phyloP scores from a whole-genome alignment of 2,329 filamentous ascomycete genomes.

The Tetracladium maxilliforme region DNA sequence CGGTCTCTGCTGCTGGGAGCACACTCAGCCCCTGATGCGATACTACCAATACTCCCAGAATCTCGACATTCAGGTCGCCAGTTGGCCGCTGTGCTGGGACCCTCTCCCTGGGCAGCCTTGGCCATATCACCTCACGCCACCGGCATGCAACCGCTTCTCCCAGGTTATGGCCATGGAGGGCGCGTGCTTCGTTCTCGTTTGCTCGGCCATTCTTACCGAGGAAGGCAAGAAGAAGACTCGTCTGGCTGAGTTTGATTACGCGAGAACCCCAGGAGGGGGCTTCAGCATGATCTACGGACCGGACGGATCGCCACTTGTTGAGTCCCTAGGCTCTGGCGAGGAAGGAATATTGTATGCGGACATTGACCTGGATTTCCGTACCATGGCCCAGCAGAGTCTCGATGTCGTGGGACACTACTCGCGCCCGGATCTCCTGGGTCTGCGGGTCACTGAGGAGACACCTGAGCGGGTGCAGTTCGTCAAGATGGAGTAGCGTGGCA shows the following conservation, averaged over 20 bases:
- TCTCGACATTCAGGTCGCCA: slow-evolving; percentile 4
- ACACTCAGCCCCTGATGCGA: slow-evolving; percentile 15
- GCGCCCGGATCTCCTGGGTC: slow-evolving; percentile 9
- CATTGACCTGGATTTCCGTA: slow-evolving; percentile 11
- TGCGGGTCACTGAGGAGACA: slow-evolving; percentile 6
- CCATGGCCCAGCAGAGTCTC: slow-evolving; percentile 6
- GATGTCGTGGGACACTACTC: slow-evolving; percentile 11
- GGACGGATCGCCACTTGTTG: slow-evolving; percentile 12
- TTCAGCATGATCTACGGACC: slow-evolving; percentile 17
- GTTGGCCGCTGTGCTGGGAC: slow-evolving; percentile 4
- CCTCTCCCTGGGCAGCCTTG: not conserved
- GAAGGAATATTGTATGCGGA: slow-evolving; percentile 22
- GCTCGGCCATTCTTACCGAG: slow-evolving; percentile 5
- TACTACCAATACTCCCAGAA: slow-evolving; percentile 5
- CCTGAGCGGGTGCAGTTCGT: too few species aligned
- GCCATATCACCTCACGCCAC: slow-evolving; percentile 1
- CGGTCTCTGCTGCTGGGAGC: slow-evolving; percentile 40
- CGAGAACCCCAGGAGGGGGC: slow-evolving; percentile 6
- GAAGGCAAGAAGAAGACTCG: slow-evolving; percentile 3
- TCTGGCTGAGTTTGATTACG: slow-evolving; percentile 2
- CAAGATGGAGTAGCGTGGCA: too few species aligned
- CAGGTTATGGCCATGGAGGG: slow-evolving; percentile 5
- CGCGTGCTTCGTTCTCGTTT: slow-evolving; percentile 3
- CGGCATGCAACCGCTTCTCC: slow-evolving; percentile 1
- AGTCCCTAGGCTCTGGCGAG: slow-evolving; percentile 10